These are phyloP conservation scores for Flaveria sonorensis DNA, from an alignment of 129 eudicot species.

Conservation along the genomic window DNA sequence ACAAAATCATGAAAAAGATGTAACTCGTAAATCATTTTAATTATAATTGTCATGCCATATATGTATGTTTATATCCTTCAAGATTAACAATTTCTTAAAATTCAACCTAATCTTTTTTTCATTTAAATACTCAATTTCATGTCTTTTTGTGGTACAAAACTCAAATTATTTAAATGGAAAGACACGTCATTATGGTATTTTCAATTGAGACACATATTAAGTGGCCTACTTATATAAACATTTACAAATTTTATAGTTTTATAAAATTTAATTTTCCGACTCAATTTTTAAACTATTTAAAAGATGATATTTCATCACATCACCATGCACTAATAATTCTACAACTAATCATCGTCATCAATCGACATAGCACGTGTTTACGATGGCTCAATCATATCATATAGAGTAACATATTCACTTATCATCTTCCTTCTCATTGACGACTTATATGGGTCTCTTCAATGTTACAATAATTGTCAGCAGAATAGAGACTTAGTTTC, in stretches of 20 bases:
- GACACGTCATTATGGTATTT: constrained; percentile 27
- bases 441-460: neutral
- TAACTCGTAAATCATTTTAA: too few relatives aligned
- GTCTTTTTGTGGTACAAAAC: constrained; percentile 10
- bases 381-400: constrained; percentile 25
- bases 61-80: too few relatives aligned
- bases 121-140: neutral
- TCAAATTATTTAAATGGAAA: constrained; percentile 33
- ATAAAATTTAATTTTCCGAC: constrained; percentile 13
- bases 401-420: constrained; percentile 11
- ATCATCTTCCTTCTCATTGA: neutral
- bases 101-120: too few relatives aligned
- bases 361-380: constrained; percentile 35
- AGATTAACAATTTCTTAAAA: too few relatives aligned
- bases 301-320: constrained; percentile 15
- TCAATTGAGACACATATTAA: constrained; percentile 27
- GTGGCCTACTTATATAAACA: constrained; percentile 25
- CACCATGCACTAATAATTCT: constrained; percentile 5
- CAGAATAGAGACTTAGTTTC: neutral
- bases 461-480: neutral
- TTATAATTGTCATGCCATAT: too few relatives aligned
- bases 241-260: neutral
- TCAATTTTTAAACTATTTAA: constrained; percentile 7
- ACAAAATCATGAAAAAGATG: too few relatives aligned
- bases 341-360: constrained; percentile 15